These are phyloP conservation scores for Talaromyces ruber DNA, from an alignment of 495 filamentous ascomycete species.

Conservation along the genomic window DNA sequence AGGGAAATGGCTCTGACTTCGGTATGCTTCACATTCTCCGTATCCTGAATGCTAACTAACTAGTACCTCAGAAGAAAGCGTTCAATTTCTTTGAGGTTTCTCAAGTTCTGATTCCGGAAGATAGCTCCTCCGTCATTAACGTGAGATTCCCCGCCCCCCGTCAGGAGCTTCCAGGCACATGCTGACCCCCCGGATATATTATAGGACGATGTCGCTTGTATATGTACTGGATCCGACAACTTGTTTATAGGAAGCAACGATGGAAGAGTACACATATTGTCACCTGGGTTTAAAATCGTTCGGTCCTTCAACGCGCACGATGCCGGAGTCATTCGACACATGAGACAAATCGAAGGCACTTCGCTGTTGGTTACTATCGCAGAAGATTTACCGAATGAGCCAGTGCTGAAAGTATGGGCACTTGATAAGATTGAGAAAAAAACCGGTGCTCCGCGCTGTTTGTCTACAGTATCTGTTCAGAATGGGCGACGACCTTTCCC, in stretches of 20 bases:
- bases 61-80: conserved; percentile 73
- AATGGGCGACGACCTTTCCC: conserved; percentile 93
- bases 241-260: conserved; percentile 81
- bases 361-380: conserved; percentile 79
- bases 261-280: conserved; percentile 79
- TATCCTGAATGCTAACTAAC: neutral
- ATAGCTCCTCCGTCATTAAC: conserved; percentile 53
- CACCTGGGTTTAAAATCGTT: conserved; percentile 75
- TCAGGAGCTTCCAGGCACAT: conserved; percentile 15
- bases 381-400: conserved; percentile 80
- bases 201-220: conserved; percentile 54
- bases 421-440: conserved; percentile 93
- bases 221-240: conserved; percentile 83
- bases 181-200: neutral
- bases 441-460: conserved; percentile 75
- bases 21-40: conserved; percentile 15
- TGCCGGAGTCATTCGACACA: conserved; percentile 72
- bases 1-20: conserved; percentile 41
- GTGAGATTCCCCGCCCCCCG: conserved; percentile 40
- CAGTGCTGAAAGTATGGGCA: conserved; percentile 90
- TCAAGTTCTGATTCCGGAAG: conserved; percentile 70
- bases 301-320: conserved; percentile 84
- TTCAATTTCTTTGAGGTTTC: conserved; percentile 98
- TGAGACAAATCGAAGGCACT: conserved; percentile 88
- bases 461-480: conserved; percentile 74